These are phyloP conservation scores for Colletotrichum lini DNA, from an alignment of 2,329 filamentous ascomycete genomes.

Conservation along the genomic window DNA sequence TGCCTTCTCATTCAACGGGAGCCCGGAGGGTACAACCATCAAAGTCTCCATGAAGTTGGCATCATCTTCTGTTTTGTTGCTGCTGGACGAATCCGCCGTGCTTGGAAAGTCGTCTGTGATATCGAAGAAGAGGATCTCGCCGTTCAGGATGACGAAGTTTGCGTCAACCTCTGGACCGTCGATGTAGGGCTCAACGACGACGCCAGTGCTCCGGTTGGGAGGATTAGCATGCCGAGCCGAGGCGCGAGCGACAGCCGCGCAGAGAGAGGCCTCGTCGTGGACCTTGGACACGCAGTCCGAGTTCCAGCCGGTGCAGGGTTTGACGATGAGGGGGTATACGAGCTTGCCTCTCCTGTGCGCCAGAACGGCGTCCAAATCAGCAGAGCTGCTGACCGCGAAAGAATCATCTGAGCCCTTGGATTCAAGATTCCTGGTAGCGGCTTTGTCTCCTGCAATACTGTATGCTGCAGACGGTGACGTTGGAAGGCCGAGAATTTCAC, in stretches of 20 bases:
- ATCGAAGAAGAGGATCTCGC: conserved; percentile 57
- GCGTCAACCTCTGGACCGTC: conserved; percentile 59
- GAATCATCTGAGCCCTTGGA: conserved; percentile 27
- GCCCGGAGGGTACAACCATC: conserved; percentile 45
- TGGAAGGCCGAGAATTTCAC: conserved; percentile 50
- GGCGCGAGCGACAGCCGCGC: conserved; percentile 44
- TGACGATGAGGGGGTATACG: conserved; percentile 53
- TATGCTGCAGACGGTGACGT: conserved; percentile 50
- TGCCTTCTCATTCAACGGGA: conserved; percentile 44
- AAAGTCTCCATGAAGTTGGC: conserved; percentile 48
- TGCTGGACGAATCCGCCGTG: conserved; percentile 33
- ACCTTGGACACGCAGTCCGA: conserved; percentile 53
- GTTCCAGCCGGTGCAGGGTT: conserved; percentile 53
- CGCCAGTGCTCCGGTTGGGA: conserved; percentile 44
- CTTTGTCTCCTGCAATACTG: conserved; percentile 51
- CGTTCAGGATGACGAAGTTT: conserved; percentile 57
- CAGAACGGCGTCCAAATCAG: conserved; percentile 42
- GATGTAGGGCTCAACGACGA: conserved; percentile 57
- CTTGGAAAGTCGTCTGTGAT: conserved; percentile 56
- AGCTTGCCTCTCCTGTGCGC: conserved; percentile 14
- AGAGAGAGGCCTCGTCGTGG: conserved; percentile 47
- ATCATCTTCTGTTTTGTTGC: neutral
- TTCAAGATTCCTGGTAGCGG: conserved; percentile 46
- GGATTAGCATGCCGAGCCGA: conserved; percentile 42
- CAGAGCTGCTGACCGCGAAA: conserved; percentile 41